These are phyloP conservation scores for Neonectria sp. DNA, from an alignment of 2,329 filamentous ascomycete species.

Conservation along the genomic window DNA sequence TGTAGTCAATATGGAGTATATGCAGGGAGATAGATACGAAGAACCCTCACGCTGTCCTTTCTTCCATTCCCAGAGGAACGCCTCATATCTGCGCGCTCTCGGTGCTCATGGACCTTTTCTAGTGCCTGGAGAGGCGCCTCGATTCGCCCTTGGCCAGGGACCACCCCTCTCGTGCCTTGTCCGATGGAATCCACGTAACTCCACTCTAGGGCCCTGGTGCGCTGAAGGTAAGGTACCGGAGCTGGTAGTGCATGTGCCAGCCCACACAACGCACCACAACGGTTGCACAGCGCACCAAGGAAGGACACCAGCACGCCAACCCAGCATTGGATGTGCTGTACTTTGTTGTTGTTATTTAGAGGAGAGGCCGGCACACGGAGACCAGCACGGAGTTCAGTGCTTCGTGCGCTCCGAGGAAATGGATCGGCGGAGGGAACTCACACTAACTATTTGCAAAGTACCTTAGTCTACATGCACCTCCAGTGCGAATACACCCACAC, in stretches of 20 bases:
- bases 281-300: conserved; percentile 19
- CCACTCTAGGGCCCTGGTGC: conserved; percentile 39
- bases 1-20: not conserved
- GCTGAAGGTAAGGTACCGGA: not conserved
- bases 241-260: conserved; percentile 7
- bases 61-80: conserved; percentile 8
- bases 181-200: conserved; percentile 21
- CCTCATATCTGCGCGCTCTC: conserved; percentile 8
- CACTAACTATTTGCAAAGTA: not conserved
- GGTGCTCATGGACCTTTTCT: conserved; percentile 2
- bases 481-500: conserved; percentile 34
- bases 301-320: conserved; percentile 6
- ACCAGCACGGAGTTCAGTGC: conserved; percentile 16
- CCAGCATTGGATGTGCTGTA: not conserved
- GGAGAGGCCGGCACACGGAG: not conserved
- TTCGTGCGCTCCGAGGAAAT: too few species aligned
- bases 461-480: too few species aligned
- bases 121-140: conserved; percentile 29
- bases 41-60: not conserved
- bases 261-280: conserved; percentile 21
- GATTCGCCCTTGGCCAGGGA: conserved; percentile 40
- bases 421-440: not conserved
- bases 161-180: conserved; percentile 34
- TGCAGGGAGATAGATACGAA: not conserved
- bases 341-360: not conserved